Percentiles rank a stretch among this genome's conserved stretches.
Evolutionary conservation across 106 monocot species (phyloP).

Genomic region (Amphibolis antarctica): DNA sequence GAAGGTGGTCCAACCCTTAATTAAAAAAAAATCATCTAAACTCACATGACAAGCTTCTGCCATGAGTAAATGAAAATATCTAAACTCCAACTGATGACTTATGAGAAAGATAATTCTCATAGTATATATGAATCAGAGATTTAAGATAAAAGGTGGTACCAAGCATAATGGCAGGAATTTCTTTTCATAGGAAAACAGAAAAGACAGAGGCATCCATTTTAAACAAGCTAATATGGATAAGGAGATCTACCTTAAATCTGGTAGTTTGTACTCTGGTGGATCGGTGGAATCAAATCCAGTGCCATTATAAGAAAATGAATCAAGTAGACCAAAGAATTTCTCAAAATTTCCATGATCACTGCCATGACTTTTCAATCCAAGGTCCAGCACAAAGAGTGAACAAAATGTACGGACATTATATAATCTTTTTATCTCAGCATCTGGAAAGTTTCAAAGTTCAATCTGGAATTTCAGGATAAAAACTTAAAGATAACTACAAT

Average conservation of each 20-base stretch:
- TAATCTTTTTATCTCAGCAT: slow-evolving; percentile 22
- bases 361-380: slow-evolving; percentile 45
- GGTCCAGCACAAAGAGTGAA: slow-evolving; percentile 37
- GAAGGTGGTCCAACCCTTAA: too few species aligned
- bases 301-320: slow-evolving; percentile 47
- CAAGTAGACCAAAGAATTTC: slow-evolving; percentile 63
- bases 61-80: too few species aligned
- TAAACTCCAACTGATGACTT: too few species aligned
- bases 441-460: slow-evolving; percentile 12
- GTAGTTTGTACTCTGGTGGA: slow-evolving; percentile 24
- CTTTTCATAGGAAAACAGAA: too few species aligned
- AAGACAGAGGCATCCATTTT: not conserved
- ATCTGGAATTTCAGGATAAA: not conserved
- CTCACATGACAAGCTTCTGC: too few species aligned
- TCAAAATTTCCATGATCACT: slow-evolving; percentile 45
- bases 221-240: not conserved
- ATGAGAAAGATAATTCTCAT: too few species aligned
- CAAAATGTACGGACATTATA: slow-evolving; percentile 49
- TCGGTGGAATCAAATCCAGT: slow-evolving; percentile 29
- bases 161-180: too few species aligned
- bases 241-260: slow-evolving; percentile 44
- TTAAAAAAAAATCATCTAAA: too few species aligned
- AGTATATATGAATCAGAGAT: too few species aligned
- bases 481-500: not conserved
- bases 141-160: too few species aligned